A percentile compares a stretch with the other conserved stretches of the same genome.
Evolutionary conservation across 2,329 filamentous ascomycete species (phyloP).

Genomic region (Monilinia fructicola): DNA sequence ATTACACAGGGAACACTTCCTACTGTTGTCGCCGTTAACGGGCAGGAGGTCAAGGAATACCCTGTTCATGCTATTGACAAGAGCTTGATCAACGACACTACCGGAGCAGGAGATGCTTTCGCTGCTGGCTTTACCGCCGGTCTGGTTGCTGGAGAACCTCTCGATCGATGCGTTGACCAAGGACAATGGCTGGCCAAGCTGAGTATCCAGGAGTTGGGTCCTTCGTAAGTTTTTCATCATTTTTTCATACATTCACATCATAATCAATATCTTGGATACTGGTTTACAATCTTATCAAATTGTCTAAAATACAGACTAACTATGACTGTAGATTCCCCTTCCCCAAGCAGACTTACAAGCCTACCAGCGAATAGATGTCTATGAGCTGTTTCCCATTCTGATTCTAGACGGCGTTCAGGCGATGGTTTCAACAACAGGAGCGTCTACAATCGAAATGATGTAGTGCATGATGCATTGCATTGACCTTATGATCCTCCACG

Average conservation of each 20-base stretch:
- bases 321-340: conserved; percentile 65
- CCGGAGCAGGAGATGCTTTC: conserved; percentile 95
- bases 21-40: conserved; percentile 79
- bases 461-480: conserved; percentile 32
- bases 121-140: conserved; percentile 92
- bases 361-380: conserved; percentile 42
- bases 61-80: conserved; percentile 76
- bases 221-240: conserved; percentile 70
- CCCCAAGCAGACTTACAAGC: conserved; percentile 74
- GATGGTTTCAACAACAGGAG: conserved; percentile 56
- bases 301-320: conserved; percentile 31
- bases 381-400: conserved; percentile 41
- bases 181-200: conserved; percentile 95
- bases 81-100: conserved; percentile 89
- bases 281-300: conserved; percentile 11
- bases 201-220: conserved; percentile 92
- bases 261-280: neutral
- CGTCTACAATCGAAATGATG: conserved; percentile 38
- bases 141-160: conserved; percentile 76
- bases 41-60: conserved; percentile 71
- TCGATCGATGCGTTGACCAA: conserved; percentile 80
- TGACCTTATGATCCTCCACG: conserved; percentile 41
- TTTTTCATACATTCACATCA: conserved; percentile 22
- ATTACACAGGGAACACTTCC: conserved; percentile 93
- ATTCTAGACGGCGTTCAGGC: conserved; percentile 49